phyloP scores from a whole-genome alignment of 148 eudicot species.

The Limonium bicolor region DNA sequence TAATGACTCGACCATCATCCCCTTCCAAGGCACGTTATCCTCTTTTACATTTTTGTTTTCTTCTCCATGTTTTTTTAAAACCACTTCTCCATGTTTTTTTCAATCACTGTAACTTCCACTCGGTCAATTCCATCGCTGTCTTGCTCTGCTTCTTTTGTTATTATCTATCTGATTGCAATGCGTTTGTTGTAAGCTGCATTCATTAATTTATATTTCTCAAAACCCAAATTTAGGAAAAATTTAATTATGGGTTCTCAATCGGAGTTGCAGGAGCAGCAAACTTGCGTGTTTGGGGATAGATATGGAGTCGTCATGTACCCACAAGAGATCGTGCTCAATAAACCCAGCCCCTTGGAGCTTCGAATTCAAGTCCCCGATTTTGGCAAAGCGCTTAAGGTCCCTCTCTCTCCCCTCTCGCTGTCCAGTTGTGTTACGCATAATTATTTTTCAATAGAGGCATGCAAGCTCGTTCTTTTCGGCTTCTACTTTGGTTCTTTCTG shows the following conservation, averaged over 20 bases:
- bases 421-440: background rate
- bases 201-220: background rate
- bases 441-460: background rate
- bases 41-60: background rate
- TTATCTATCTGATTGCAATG: background rate
- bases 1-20: slow-evolving; percentile 5
- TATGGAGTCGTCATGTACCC: slow-evolving; percentile 43
- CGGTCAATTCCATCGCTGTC: background rate
- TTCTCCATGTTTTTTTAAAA: background rate
- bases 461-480: background rate
- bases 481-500: background rate
- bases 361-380: slow-evolving; percentile 33
- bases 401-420: background rate
- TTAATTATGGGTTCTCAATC: slow-evolving; percentile 5
- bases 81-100: background rate
- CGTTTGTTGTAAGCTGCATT: background rate
- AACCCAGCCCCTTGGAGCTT: slow-evolving; percentile 19
- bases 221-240: background rate
- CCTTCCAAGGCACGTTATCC: slow-evolving; percentile 2
- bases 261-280: slow-evolving; percentile 43
- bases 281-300: slow-evolving; percentile 43
- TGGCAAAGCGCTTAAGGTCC: slow-evolving; percentile 27
- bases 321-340: slow-evolving; percentile 25
- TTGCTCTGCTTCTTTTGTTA: background rate
- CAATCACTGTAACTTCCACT: background rate